Evolutionary conservation across 768 basidiomycete species (phyloP).

Genomic region (Leccinum incarnatum): DNA sequence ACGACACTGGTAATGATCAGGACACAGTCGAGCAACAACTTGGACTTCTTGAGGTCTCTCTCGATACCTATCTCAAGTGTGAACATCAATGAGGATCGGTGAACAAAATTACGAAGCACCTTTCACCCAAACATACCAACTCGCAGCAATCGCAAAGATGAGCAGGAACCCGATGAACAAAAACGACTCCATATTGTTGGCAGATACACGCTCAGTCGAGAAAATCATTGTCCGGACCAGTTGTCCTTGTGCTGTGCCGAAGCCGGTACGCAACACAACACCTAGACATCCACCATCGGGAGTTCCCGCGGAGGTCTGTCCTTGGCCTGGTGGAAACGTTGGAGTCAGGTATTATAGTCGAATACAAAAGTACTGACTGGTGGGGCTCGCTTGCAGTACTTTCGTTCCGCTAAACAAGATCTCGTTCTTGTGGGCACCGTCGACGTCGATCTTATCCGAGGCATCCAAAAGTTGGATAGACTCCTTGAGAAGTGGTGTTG

Average conservation of each 20-base stretch:
- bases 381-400: conserved; percentile 72
- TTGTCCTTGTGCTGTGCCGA: conserved; percentile 96
- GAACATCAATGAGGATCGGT: background rate
- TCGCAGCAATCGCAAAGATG: conserved; percentile 96
- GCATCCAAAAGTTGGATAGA: conserved; percentile 83
- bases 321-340: conserved; percentile 21
- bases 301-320: conserved; percentile 50
- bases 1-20: conserved; percentile 97
- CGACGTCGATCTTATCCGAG: conserved; percentile 76
- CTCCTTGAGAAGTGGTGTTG: conserved; percentile 94
- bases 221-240: conserved; percentile 99
- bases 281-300: conserved; percentile 94
- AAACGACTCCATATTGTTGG: conserved; percentile 95
- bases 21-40: conserved; percentile 91
- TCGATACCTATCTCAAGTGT: conserved; percentile 65
- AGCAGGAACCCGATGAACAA: conserved; percentile 97
- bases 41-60: conserved; percentile 89
- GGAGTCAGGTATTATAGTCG: background rate
- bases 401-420: conserved; percentile 98
- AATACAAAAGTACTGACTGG: conserved; percentile 30
- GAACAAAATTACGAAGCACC: conserved; percentile 46
- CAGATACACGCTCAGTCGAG: conserved; percentile 93
- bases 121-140: conserved; percentile 98
- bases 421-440: conserved; percentile 81
- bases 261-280: conserved; percentile 90